Conservation (phyloP, 768 basidiomycete genomes). For the Panellus pusillus region DNA sequence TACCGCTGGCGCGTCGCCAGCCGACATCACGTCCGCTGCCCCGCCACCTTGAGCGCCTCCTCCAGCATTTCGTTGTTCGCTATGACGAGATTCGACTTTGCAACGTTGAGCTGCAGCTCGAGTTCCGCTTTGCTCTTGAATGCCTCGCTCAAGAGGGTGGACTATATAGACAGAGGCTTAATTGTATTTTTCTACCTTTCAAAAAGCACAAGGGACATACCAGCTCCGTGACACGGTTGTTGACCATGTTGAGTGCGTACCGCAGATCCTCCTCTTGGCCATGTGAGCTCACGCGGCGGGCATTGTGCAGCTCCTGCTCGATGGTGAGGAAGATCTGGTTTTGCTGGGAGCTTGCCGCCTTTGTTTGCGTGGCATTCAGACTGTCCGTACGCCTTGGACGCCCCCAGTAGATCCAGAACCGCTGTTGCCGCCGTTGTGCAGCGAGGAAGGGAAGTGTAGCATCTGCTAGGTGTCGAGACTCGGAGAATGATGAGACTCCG, state of each 20-base stretch:
- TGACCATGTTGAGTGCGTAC: constrained; percentile 67
- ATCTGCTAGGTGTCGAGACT: not conserved
- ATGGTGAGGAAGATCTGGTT: constrained; percentile 51
- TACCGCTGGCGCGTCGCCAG: constrained; percentile 63
- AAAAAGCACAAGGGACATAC: constrained; percentile 32
- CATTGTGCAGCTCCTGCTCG: constrained; percentile 75
- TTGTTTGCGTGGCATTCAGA: constrained; percentile 50
- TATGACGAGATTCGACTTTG: constrained; percentile 87
- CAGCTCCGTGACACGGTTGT: constrained; percentile 65
- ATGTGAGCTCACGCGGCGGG: constrained; percentile 62
- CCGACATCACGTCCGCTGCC: constrained; percentile 66
- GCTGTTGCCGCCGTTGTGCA: constrained; percentile 6
- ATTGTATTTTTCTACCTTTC: not conserved
- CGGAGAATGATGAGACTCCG: no score
- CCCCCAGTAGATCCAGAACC: not conserved
- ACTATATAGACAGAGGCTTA: constrained; percentile 36
- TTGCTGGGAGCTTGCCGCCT: constrained; percentile 33
- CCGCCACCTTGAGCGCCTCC: constrained; percentile 70
- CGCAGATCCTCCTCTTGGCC: constrained; percentile 81
- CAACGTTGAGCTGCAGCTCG: constrained; percentile 80
- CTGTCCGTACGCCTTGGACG: constrained; percentile 31
- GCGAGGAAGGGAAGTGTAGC: constrained; percentile 12
- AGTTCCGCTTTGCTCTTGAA: constrained; percentile 76
- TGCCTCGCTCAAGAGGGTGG: constrained; percentile 62
- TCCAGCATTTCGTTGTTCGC: constrained; percentile 97